Percentiles rank a stretch among this genome's conserved stretches.
Conservation (phyloP, 1,284 basidiomycete species). For the Ganoderma meredithae region DNA sequence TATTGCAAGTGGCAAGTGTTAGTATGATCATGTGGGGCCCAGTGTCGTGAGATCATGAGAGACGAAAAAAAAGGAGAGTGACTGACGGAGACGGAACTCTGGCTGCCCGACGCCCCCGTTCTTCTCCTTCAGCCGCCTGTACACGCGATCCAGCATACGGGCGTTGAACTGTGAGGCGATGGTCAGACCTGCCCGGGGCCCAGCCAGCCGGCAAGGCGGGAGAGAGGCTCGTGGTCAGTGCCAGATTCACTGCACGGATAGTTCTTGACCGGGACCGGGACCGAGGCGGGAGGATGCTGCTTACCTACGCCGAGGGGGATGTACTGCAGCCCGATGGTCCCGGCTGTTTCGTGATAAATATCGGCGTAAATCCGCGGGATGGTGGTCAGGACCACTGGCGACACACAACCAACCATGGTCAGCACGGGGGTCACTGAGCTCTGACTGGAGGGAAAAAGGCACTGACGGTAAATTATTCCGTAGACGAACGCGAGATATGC, state of each 20-base stretch:
- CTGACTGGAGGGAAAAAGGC: no score
- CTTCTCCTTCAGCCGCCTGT: slow-evolving; percentile 54
- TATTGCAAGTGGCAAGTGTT: no score
- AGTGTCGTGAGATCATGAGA: no score
- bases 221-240: no score
- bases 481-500: slow-evolving; percentile 58
- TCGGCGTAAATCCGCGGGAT: slow-evolving; percentile 66
- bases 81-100: slow-evolving; percentile 52
- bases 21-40: no score
- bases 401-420: background rate
- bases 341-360: slow-evolving; percentile 56
- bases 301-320: slow-evolving; percentile 62
- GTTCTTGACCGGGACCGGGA: background rate
- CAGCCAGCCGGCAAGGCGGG: background rate
- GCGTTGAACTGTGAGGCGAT: slow-evolving; percentile 65
- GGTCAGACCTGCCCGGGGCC: slow-evolving; percentile 49
- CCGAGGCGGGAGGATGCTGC: slow-evolving; percentile 5
- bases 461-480: slow-evolving; percentile 60
- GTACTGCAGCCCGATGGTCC: slow-evolving; percentile 68
- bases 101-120: slow-evolving; percentile 64
- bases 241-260: no score
- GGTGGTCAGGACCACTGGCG: slow-evolving; percentile 64
- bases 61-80: background rate
- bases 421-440: no score
- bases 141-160: slow-evolving; percentile 59